phyloP scores from a whole-genome alignment of 2,329 filamentous ascomycete genomes.

The Macrophomina phaseolina region DNA sequence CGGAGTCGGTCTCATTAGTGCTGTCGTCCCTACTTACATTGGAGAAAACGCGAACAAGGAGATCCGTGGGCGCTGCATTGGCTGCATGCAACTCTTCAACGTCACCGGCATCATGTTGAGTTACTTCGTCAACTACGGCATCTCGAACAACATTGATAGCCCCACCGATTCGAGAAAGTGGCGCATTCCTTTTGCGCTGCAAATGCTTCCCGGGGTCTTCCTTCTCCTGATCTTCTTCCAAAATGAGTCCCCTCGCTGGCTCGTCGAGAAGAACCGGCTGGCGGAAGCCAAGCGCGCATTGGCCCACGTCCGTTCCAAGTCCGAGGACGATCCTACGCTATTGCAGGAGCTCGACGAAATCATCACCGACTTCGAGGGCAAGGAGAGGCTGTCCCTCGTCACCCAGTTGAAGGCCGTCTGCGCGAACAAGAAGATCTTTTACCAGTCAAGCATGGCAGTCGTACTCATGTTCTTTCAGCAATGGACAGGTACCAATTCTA shows the following conservation, averaged over 20 bases:
- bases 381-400: constrained; percentile 47
- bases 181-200: constrained; percentile 59
- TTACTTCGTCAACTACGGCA: constrained; percentile 61
- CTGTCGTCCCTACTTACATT: constrained; percentile 52
- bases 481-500: constrained; percentile 39
- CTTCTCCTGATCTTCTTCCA: constrained; percentile 57
- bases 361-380: constrained; percentile 48
- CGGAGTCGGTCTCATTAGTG: constrained; percentile 50
- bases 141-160: constrained; percentile 50
- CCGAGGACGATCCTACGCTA: constrained; percentile 44
- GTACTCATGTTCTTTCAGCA: constrained; percentile 54
- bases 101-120: constrained; percentile 56
- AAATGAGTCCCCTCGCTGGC: constrained; percentile 60
- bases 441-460: constrained; percentile 49
- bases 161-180: constrained; percentile 53
- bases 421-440: constrained; percentile 47
- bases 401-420: constrained; percentile 47
- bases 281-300: constrained; percentile 52
- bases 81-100: constrained; percentile 48
- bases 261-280: constrained; percentile 58
- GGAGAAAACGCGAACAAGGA: constrained; percentile 53
- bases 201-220: constrained; percentile 59
- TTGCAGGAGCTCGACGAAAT: constrained; percentile 51
- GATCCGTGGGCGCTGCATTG: constrained; percentile 46
- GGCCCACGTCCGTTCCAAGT: constrained; percentile 45